Evolutionary conservation across 805 yeast genomes (phyloP).

Genomic region (Metschnikowia lunata): DNA sequence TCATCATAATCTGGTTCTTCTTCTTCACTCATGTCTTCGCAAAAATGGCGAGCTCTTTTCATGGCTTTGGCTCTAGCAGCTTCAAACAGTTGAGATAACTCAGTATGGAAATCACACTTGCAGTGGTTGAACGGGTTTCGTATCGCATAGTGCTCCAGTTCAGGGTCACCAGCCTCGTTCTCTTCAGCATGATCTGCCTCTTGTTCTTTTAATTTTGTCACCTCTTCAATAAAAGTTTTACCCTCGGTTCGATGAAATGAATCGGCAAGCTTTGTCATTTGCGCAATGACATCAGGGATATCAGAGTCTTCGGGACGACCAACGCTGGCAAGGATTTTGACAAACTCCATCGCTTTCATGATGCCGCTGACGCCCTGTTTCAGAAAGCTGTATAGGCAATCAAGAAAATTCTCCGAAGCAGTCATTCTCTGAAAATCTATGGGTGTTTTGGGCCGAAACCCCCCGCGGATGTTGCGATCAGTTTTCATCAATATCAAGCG

Average conservation of each 20-base stretch:
- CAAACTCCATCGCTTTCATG: conserved; percentile 9
- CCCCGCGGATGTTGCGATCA: conserved; percentile 1
- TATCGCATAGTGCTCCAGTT: conserved; percentile 11
- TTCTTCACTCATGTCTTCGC: conserved; percentile 25
- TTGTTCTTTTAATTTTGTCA: conserved; percentile 42
- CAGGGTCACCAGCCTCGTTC: conserved; percentile 4
- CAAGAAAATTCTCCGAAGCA: conserved; percentile 5
- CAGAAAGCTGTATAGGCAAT: conserved; percentile 5
- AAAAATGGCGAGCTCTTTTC: conserved; percentile 16
- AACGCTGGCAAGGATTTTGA: conserved; percentile 5
- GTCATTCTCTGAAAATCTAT: conserved; percentile 5
- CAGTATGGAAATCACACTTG: conserved; percentile 14
- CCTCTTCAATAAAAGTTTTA: conserved; percentile 69
- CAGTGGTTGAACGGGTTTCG: conserved; percentile 9
- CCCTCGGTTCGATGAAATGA: conserved; percentile 76
- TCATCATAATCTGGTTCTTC: conserved; percentile 33
- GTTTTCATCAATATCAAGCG: conserved; percentile 6
- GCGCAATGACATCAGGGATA: conserved; percentile 7
- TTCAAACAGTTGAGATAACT: conserved; percentile 26
- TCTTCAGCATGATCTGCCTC: conserved; percentile 1
- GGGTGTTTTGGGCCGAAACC: not conserved
- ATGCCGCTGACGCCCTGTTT: conserved; percentile 11
- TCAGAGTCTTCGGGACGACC: conserved; percentile 1
- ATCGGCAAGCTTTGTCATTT: conserved; percentile 52
- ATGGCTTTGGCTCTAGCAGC: conserved; percentile 27